Evolutionary conservation across 2,329 filamentous ascomycete genomes (phyloP).

Genomic region (Xylaria sp.): DNA sequence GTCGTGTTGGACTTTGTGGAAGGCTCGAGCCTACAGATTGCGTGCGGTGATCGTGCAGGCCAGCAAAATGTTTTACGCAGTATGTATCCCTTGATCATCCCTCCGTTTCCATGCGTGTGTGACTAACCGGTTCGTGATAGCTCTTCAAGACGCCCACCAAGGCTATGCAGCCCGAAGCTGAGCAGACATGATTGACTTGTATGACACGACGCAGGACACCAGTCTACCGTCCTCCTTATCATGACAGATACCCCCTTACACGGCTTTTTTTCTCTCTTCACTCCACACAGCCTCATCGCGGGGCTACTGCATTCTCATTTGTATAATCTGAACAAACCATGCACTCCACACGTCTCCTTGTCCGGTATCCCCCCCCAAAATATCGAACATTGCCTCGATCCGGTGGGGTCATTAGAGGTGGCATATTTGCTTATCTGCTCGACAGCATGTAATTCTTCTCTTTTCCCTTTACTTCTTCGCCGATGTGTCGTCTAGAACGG

Average conservation of each 20-base stretch:
- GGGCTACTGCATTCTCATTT: slow-evolving; percentile 38
- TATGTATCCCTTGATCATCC: slow-evolving; percentile 45
- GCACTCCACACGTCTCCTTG: slow-evolving; percentile 22
- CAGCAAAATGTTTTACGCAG: slow-evolving; percentile 61
- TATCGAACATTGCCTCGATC: slow-evolving; percentile 16
- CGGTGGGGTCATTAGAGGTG: background rate
- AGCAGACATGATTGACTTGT: slow-evolving; percentile 19
- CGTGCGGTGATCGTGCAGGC: slow-evolving; percentile 65
- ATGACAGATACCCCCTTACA: slow-evolving; percentile 39
- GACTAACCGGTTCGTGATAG: slow-evolving; percentile 43
- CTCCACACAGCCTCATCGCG: slow-evolving; percentile 17
- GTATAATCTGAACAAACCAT: slow-evolving; percentile 20
- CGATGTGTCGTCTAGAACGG: background rate
- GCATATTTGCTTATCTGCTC: slow-evolving; percentile 25
- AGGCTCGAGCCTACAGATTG: slow-evolving; percentile 66
- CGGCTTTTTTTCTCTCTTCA: slow-evolving; percentile 27
- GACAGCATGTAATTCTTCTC: slow-evolving; percentile 32
- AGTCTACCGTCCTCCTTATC: slow-evolving; percentile 30
- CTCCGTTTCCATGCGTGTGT: background rate
- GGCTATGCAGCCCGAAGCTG: slow-evolving; percentile 44
- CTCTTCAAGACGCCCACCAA: slow-evolving; percentile 51
- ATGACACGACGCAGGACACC: slow-evolving; percentile 9
- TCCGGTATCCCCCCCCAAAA: too few relatives aligned
- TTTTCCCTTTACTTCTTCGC: slow-evolving; percentile 30
- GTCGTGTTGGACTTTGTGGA: slow-evolving; percentile 66